phyloP scores from a whole-genome alignment of 75 land plant species.

The Picea glauca region DNA sequence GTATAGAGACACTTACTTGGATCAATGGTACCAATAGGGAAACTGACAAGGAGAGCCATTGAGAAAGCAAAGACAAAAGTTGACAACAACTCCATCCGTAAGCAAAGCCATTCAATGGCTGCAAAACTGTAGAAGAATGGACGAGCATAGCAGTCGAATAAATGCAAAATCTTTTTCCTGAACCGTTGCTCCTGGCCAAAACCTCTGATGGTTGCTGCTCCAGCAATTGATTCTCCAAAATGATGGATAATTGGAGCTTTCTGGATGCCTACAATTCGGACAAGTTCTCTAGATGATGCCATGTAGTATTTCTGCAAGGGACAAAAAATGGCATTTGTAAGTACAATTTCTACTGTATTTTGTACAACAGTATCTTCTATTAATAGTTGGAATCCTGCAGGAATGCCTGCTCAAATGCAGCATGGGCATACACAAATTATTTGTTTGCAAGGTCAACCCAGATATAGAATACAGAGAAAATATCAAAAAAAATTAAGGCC shows the following conservation, averaged over 20 bases:
- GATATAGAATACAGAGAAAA: too few species aligned
- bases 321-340: too few species aligned
- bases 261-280: conserved; percentile 83
- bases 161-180: conserved; percentile 76
- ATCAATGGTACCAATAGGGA: conserved; percentile 83
- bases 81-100: conserved; percentile 95
- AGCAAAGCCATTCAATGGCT: conserved; percentile 98
- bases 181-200: conserved; percentile 92
- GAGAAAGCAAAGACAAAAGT: conserved; percentile 89
- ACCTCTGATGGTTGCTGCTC: conserved; percentile 94
- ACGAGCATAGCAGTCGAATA: conserved; percentile 83
- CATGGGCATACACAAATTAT: too few species aligned
- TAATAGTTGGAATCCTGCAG: too few species aligned
- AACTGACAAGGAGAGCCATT: conserved; percentile 83
- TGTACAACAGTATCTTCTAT: too few species aligned
- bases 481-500: too few species aligned
- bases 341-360: too few species aligned
- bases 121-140: conserved; percentile 85
- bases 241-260: conserved; percentile 94
- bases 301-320: conserved; percentile 92
- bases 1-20: conserved; percentile 63
- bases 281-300: conserved; percentile 95
- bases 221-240: conserved; percentile 96
- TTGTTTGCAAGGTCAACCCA: too few species aligned
- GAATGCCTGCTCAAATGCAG: too few species aligned